Evolutionary conservation across 805 yeast species (phyloP), one percentile per base, ranked within the genome.

Genomic region (Candida orba): DNA sequence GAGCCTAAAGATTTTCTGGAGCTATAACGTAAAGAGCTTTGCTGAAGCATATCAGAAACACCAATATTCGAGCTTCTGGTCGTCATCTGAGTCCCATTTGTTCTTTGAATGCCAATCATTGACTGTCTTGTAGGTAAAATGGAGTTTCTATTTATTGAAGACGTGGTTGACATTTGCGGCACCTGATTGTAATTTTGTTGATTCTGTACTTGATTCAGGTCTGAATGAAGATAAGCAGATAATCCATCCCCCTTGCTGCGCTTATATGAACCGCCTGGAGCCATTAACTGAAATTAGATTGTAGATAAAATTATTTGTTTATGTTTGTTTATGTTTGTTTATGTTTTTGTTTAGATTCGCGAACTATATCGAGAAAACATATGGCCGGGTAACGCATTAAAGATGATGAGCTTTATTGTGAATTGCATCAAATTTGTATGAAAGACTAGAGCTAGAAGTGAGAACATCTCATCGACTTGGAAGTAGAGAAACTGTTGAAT

Each of bases 81-180:
- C 4, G 43, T 39, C 3, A 40, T 43, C 27, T 42, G 49, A 1
- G 40, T 18, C 12, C 27, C 31, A 38, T 52, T 57, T 4, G 54
- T 48, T 37, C 62, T 45, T 27, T 60, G 58, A 4, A 59, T 59
- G 9, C 64, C 64, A 36, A 58, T 59, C 49, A 58, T 49, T 3
- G 64, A 60, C 40, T 58, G 64, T 30, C 64, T 51, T 3, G 52
- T 54, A 4, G 61, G 54, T 13, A 44, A 34, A 22, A 46, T 51
- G 1, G 56, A 52, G 24, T 47, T 42, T 46, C 57, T 54, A 41
- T 56, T 58, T 43, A 52, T 27, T 10, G 29, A 25, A 12, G 29
- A 25, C 9, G 44, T 35, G 8, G 61, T 52, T 2, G 60, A 46
- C 23, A 51, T 43, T 37, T 54, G 61, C 24, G 62, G 58, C 17